A percentile compares a stretch with the other conserved stretches of the same genome.
phyloP scores from a whole-genome alignment of 2,329 filamentous ascomycete genomes.

The Aspergillus hortae region DNA sequence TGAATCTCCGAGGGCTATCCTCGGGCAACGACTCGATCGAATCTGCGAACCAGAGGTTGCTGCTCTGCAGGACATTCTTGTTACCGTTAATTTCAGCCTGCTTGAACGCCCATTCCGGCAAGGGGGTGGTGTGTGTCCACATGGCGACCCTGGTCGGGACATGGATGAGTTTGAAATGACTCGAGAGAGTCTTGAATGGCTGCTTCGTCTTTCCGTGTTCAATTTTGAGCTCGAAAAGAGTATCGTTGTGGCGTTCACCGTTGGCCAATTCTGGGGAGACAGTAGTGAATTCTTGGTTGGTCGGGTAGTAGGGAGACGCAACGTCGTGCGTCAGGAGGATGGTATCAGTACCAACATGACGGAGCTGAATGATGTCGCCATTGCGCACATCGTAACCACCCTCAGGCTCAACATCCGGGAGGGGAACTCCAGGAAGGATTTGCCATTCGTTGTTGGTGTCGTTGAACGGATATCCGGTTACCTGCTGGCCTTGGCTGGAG shows the following conservation, averaged over 20 bases:
- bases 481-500: constrained; percentile 95
- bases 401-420: constrained; percentile 52
- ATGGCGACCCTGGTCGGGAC: constrained; percentile 94
- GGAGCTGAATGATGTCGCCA: constrained; percentile 79
- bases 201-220: constrained; percentile 78
- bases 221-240: constrained; percentile 86
- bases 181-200: constrained; percentile 84
- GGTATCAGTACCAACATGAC: constrained; percentile 80
- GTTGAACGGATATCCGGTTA: constrained; percentile 96
- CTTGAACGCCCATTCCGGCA: constrained; percentile 97
- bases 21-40: constrained; percentile 75
- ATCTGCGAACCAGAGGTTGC: constrained; percentile 92
- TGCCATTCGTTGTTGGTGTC: constrained; percentile 99
- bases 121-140: constrained; percentile 94
- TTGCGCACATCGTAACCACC: constrained; percentile 68
- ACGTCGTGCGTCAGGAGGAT: constrained; percentile 93
- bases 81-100: constrained; percentile 99
- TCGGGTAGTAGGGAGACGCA: constrained; percentile 91
- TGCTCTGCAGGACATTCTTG: constrained; percentile 85
- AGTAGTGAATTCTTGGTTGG: constrained; percentile 97
- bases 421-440: constrained; percentile 65
- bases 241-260: constrained; percentile 76
- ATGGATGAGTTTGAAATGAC: constrained; percentile 95
- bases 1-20: constrained; percentile 70
- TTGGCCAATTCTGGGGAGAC: constrained; percentile 68